These are phyloP conservation scores for Corynascus novoguineensis DNA, from an alignment of 495 filamentous ascomycete species.

Conservation along the genomic window DNA sequence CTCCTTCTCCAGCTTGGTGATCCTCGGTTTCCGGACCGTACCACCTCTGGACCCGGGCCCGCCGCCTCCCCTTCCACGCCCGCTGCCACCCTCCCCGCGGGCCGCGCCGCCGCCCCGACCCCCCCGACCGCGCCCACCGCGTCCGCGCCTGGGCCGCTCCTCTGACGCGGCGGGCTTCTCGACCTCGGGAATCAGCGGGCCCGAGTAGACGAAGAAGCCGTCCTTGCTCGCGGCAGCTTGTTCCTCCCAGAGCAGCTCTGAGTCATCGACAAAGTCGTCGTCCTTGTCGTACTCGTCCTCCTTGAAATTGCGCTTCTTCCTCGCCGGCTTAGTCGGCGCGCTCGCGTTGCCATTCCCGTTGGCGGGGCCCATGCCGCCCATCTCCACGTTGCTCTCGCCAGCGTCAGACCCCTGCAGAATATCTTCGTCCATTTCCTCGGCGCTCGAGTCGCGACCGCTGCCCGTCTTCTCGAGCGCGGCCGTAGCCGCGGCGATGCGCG, in stretches of 20 bases:
- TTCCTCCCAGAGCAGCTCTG: constrained; percentile 91
- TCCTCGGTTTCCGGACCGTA: constrained; percentile 69
- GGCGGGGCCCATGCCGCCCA: constrained; percentile 31
- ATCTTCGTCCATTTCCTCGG: constrained; percentile 70
- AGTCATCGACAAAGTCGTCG: constrained; percentile 96
- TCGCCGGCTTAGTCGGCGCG: constrained; percentile 43
- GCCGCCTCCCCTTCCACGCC: constrained; percentile 40
- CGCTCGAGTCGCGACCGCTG: constrained; percentile 65
- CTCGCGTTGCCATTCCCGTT: constrained; percentile 1
- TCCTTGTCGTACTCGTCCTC: constrained; percentile 95
- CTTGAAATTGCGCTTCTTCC: constrained; percentile 74
- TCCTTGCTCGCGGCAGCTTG: constrained; percentile 90
- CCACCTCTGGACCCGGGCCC: constrained; percentile 76
- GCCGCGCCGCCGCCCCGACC: constrained; percentile 51
- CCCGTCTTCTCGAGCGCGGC: constrained; percentile 70
- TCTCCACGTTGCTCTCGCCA: constrained; percentile 69
- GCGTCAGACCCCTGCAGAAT: constrained; percentile 51
- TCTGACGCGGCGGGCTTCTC: constrained; percentile 76
- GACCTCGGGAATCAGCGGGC: constrained; percentile 77
- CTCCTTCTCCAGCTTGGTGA: constrained; percentile 76
- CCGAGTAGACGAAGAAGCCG: constrained; percentile 84
- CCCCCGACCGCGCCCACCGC: constrained; percentile 55
- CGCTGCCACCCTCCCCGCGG: constrained; percentile 29
- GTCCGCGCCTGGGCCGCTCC: constrained; percentile 70
- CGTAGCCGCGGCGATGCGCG: constrained; percentile 77